A percentile compares a stretch with the other conserved stretches of the same genome.
These are phyloP conservation scores for Chrysanthemum makinoi DNA, from an alignment of 129 eudicot genomes.

Conservation along the genomic window DNA sequence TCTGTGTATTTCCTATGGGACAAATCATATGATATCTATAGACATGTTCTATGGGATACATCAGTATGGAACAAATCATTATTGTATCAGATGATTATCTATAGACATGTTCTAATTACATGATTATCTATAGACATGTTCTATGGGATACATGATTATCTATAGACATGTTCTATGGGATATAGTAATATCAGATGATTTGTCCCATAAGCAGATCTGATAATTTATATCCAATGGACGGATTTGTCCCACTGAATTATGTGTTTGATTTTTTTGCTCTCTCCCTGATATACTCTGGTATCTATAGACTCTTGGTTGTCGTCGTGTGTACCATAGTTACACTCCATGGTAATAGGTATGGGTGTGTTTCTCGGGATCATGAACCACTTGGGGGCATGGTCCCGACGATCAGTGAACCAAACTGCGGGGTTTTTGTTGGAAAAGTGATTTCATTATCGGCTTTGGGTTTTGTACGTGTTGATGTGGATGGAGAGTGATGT, in stretches of 20 bases:
- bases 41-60: too few relatives aligned
- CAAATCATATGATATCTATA: too few relatives aligned
- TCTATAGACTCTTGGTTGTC: background rate
- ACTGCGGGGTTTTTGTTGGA: background rate
- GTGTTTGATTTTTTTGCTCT: conserved; percentile 1
- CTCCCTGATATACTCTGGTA: conserved; percentile 18
- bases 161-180: too few relatives aligned
- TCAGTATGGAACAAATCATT: too few relatives aligned
- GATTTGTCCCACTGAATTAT: background rate
- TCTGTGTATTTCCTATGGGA: too few relatives aligned
- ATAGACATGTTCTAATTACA: too few relatives aligned
- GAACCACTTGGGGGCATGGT: conserved; percentile 10
- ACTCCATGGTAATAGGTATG: conserved; percentile 13
- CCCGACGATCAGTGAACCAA: background rate
- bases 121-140: too few relatives aligned
- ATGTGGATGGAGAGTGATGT: background rate
- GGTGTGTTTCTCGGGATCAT: conserved; percentile 26
- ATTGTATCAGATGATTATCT: too few relatives aligned
- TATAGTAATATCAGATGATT: too few relatives aligned
- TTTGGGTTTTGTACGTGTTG: background rate
- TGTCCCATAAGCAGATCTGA: too few relatives aligned
- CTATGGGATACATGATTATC: too few relatives aligned
- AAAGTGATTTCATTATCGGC: background rate
- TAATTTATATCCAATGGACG: too few relatives aligned
- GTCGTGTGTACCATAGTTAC: background rate